Base-by-base conservation (phyloP, 2,329 filamentous ascomycete species). In the Claviceps fusiformis region DNA sequence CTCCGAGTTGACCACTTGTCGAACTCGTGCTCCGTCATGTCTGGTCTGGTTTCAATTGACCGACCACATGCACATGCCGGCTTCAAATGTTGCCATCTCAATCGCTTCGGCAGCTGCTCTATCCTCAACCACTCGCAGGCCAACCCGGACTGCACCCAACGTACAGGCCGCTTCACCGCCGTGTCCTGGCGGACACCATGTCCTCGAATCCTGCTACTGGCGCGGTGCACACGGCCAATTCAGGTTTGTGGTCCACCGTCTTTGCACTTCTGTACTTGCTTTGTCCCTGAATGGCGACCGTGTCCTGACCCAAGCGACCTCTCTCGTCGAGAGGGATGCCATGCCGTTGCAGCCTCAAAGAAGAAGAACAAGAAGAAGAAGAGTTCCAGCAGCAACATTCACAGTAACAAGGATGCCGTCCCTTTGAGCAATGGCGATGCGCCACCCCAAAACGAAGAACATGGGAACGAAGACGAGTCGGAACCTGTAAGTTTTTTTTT, bases 341-440 rank as follows among this genome's bases (percentile, higher is more conserved):
- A 17, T n/a, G 17, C 29, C 39, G 27, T 24, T 61, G 56, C 64
- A 73, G 72, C 70, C 62, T 63, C 73, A 52, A 79, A 76, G 68
- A 81, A 79, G 70, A 81, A 78, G 71, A 77, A 74, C 65, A 81
- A 77, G 62, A 82, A 80, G 69, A 82, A 79, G 71, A 80, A 78
- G 73, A 78, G 75, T 61, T 71, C 71, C 48, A 70, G 69, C 64
- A 70, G 69, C 64, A 70, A 68, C 64, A 78, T 24, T 24, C 24
- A 24, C 24, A 76, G 65, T 24, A 66, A 69, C 56, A 77, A 75
- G 62, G 70, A 72, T 24, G 58, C 68, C 11, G 59, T 64, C 51
- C 67, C 70, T 55, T 62, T 68, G 52, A 68, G 62, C 51, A 69
- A 66, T 57, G 65, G 61, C 54, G 63, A 69, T 39, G 54, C 62